phyloP scores from a whole-genome alignment of 176 grass and related monocot species.

The Aegilops umbellulata region DNA sequence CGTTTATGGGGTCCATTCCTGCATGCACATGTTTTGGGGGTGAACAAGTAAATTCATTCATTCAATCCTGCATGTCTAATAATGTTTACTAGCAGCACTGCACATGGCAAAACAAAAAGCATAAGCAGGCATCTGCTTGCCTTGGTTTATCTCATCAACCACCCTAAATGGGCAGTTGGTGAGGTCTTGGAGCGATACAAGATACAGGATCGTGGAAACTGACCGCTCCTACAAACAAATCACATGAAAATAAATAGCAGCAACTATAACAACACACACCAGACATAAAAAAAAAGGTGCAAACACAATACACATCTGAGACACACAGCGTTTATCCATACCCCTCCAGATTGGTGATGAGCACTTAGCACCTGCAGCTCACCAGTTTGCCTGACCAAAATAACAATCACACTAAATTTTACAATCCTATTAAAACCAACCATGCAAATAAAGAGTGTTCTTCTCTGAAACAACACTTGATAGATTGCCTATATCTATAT shows the following conservation, averaged over 20 bases:
- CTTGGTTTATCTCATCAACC: constrained; percentile 99
- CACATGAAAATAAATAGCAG: constrained; percentile 7
- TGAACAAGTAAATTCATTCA: neutral
- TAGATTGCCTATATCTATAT: neutral
- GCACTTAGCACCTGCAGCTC: constrained; percentile 91
- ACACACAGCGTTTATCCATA: constrained; percentile 32
- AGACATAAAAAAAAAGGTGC: neutral
- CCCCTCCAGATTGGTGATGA: constrained; percentile 98
- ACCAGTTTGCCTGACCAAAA: constrained; percentile 79
- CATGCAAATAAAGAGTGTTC: neutral
- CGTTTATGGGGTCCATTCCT: constrained; percentile 99
- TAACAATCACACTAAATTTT: neutral
- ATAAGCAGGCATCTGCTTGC: no score
- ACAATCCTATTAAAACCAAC: neutral
- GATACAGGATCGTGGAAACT: constrained; percentile 92
- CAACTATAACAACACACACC: neutral
- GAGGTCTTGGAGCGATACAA: constrained; percentile 97
- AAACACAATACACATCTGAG: neutral
- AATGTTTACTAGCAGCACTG: neutral
- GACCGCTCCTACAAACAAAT: constrained; percentile 70
- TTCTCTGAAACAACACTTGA: neutral
- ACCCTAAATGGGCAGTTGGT: constrained; percentile 92
- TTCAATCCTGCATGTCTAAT: neutral
- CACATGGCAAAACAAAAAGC: neutral
- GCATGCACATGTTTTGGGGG: neutral